Evolutionary conservation across 768 basidiomycete genomes (phyloP), one percentile per base, ranked within the genome.

Genomic region (Pleurotus djamor): DNA sequence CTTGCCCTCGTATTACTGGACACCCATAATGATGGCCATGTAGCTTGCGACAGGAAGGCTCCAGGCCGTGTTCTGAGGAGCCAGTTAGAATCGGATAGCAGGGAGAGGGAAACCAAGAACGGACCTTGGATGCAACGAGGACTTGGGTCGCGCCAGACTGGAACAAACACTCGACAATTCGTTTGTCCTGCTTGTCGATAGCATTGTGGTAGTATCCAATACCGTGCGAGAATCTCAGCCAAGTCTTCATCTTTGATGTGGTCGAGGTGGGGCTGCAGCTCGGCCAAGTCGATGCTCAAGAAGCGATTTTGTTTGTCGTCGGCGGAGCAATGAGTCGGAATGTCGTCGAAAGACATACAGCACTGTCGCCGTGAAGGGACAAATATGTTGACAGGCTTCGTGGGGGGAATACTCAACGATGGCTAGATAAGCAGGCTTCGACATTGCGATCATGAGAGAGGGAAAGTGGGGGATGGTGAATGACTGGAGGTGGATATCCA

Each of bases 11-110:
- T 91, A 98, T 60, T 74, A 89, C 68, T 99, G 97, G 0, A 98
- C 95, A n/a, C 96, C 96, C 96, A 98, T 98, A 65, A 99, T 94
- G 70, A 99, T 88, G 45, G 98, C 96, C 94, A 98, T 97, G 73
- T 97, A 96, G 60, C 92, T 88, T 0, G 94, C 86, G 14, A 97
- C 87, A 0, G 97, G 96, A 5, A 99, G 79, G 67, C 87, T 94
- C 97, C 97, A 99, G 0, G 95, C 93, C 0, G 92, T 94, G 65
- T 98, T 96, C 92, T 96, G 14, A 56, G 36, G n/a, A 32, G 0
- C n/a, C 6, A 38, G 8, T 41, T 32, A 5, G n/a, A 51, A 10
- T 2, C 4, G 38, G 38, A 41, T 41, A n/a, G 2, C n/a, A 41
- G 21, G 21, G 21, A 41, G n/a, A 41, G 5, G 44, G 48, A 34